phyloP scores from a whole-genome alignment of 352 stramenopile genomes.

The Pythium dissotocum region DNA sequence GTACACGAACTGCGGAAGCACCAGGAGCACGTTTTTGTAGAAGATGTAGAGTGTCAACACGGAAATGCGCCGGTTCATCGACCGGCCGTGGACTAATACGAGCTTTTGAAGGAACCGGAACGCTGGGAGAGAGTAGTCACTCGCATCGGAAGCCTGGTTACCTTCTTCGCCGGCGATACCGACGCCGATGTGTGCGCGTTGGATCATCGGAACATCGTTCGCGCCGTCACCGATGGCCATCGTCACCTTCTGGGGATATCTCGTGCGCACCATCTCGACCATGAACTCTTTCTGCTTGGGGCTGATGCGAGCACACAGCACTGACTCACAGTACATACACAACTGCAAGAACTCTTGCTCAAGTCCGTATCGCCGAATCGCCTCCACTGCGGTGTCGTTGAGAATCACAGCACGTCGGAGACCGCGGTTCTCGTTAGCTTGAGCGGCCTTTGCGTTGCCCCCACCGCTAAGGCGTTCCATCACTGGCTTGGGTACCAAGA shows the following conservation, averaged over 20 bases:
- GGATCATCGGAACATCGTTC: constrained; percentile 94
- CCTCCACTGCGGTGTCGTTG: constrained; percentile 51
- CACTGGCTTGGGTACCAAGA: not conserved
- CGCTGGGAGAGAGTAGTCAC: constrained; percentile 88
- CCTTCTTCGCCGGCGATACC: constrained; percentile 67
- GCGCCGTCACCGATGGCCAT: constrained; percentile 89
- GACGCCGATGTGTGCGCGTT: constrained; percentile 68
- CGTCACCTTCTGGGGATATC: constrained; percentile 50
- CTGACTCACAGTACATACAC: constrained; percentile 86
- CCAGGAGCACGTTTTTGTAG: constrained; percentile 86
- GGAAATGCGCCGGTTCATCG: constrained; percentile 68
- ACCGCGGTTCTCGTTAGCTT: not conserved
- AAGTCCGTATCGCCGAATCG: constrained; percentile 29
- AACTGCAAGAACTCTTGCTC: constrained; percentile 49
- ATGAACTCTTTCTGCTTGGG: constrained; percentile 97
- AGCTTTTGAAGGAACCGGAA: constrained; percentile 87
- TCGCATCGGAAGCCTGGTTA: constrained; percentile 86
- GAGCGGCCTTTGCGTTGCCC: not conserved
- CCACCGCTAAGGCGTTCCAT: not conserved
- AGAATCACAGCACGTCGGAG: constrained; percentile 42
- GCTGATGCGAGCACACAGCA: constrained; percentile 96
- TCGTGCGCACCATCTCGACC: constrained; percentile 88
- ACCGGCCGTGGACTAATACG: constrained; percentile 84
- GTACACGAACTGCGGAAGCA: constrained; percentile 80
- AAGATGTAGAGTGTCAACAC: constrained; percentile 84